Conservation (phyloP, 2,329 filamentous ascomycete species). For the Fusarium hostae region DNA sequence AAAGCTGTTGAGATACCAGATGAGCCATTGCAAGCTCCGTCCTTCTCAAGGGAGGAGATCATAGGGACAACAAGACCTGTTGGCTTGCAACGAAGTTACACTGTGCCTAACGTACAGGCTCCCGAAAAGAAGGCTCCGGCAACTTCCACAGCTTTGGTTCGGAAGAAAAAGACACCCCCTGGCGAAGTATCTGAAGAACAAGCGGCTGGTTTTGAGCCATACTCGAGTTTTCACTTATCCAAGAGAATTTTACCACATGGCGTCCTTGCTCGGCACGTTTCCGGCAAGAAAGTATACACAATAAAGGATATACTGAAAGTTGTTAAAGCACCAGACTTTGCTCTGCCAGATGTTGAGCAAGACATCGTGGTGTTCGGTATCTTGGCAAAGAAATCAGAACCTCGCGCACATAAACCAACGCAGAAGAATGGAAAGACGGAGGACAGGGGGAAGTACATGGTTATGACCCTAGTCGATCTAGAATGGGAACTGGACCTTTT, state of each 20-base stretch:
- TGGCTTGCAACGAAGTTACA: slow-evolving; percentile 57
- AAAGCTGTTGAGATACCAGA: slow-evolving; percentile 66
- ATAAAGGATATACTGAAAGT: slow-evolving; percentile 83
- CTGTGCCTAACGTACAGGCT: slow-evolving; percentile 49
- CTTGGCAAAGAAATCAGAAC: slow-evolving; percentile 87
- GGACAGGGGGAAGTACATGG: slow-evolving; percentile 88
- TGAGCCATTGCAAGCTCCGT: slow-evolving; percentile 58
- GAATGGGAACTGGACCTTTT: slow-evolving; percentile 93
- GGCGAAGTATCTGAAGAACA: slow-evolving; percentile 42
- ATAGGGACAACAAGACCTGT: slow-evolving; percentile 50
- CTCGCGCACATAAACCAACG: slow-evolving; percentile 67
- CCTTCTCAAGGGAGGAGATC: slow-evolving; percentile 74
- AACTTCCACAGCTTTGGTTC: slow-evolving; percentile 14
- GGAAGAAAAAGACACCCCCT: slow-evolving; percentile 32
- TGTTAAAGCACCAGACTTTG: slow-evolving; percentile 85
- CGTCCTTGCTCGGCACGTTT: slow-evolving; percentile 80
- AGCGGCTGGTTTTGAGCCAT: slow-evolving; percentile 77
- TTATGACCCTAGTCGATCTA: slow-evolving; percentile 86
- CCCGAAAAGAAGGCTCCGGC: slow-evolving; percentile 32
- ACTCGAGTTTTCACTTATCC: slow-evolving; percentile 85
- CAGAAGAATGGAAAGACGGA: slow-evolving; percentile 60
- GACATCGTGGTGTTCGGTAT: slow-evolving; percentile 92
- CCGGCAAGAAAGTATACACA: slow-evolving; percentile 79
- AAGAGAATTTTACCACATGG: slow-evolving; percentile 85
- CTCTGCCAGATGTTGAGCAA: slow-evolving; percentile 82